Conservation (phyloP, 257 asterid species). For the Solanum virginianum region DNA sequence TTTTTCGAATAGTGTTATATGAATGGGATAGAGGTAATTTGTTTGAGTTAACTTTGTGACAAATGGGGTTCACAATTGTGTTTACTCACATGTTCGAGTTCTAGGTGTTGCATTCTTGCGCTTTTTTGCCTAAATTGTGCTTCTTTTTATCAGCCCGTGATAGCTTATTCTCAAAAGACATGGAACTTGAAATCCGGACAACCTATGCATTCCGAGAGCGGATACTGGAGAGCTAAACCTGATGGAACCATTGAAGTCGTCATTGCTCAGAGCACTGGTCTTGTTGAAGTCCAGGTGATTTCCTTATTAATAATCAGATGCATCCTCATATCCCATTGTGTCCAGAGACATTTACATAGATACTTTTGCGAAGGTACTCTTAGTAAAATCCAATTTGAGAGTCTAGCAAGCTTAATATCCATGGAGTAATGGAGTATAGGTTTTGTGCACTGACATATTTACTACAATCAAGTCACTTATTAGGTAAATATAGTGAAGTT, state of each 20-base stretch:
- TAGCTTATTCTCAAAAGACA: constrained; percentile 57
- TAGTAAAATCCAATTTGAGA: too few relatives aligned
- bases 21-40: neutral
- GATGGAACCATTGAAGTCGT: constrained; percentile 62
- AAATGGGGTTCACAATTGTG: neutral
- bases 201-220: constrained; percentile 71
- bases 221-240: constrained; percentile 53
- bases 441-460: neutral
- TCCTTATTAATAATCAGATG: neutral
- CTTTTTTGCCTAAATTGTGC: neutral
- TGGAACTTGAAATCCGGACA: constrained; percentile 52
- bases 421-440: too few relatives aligned
- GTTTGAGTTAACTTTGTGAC: neutral
- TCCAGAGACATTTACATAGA: neutral
- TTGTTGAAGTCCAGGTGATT: constrained; percentile 57
- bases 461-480: neutral
- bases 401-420: too few relatives aligned
- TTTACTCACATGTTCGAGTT: neutral
- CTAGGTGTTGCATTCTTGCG: neutral
- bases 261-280: constrained; percentile 74
- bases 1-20: neutral
- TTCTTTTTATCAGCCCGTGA: constrained; percentile 21
- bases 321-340: neutral
- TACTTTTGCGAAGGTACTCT: neutral
- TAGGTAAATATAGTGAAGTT: neutral